Conservation (phyloP, 2,329 filamentous ascomycete species). For the Xylariaceae sp. region DNA sequence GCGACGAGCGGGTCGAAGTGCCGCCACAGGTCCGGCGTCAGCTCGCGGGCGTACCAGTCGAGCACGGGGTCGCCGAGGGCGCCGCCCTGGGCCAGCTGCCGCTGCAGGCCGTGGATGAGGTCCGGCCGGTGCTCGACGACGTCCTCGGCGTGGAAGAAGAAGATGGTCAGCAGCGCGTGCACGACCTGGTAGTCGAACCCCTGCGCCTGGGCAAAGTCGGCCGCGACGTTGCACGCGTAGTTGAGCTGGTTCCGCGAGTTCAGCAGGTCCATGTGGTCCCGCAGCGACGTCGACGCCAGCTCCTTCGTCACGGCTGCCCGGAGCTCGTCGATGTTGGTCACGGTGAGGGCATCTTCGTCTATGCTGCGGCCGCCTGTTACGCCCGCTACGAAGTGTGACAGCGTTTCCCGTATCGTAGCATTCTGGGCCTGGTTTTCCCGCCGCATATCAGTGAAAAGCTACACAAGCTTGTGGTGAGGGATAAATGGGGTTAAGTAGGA, state of each 20-base stretch:
- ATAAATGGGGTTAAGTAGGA: neutral
- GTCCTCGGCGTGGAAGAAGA: conserved; percentile 10
- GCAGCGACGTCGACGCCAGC: conserved; percentile 1
- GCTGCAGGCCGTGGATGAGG: conserved; percentile 1
- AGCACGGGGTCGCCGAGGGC: conserved; percentile 5
- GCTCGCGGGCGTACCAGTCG: conserved; percentile 7
- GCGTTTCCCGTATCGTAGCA: conserved; percentile 3
- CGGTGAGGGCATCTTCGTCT: conserved; percentile 5
- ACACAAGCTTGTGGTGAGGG: no score
- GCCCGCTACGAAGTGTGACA: conserved; percentile 4
- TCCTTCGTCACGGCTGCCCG: neutral
- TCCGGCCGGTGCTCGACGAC: conserved; percentile 6
- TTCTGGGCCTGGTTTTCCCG: conserved; percentile 1
- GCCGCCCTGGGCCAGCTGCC: conserved; percentile 2
- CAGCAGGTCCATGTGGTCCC: conserved; percentile 3
- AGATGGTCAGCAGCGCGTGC: conserved; percentile 5
- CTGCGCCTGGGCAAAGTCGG: conserved; percentile 5
- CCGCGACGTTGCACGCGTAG: conserved; percentile 5
- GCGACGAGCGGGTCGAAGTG: conserved; percentile 7
- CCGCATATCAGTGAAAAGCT: neutral
- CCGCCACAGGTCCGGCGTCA: conserved; percentile 4
- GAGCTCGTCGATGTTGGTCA: conserved; percentile 4
- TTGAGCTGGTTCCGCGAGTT: conserved; percentile 6
- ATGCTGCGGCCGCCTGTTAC: conserved; percentile 4
- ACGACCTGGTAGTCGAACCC: conserved; percentile 8